Evolutionary conservation across 1,284 basidiomycete species (phyloP), one percentile per base, ranked within the genome.

Genomic region (Singerocomus rubriflavus): DNA sequence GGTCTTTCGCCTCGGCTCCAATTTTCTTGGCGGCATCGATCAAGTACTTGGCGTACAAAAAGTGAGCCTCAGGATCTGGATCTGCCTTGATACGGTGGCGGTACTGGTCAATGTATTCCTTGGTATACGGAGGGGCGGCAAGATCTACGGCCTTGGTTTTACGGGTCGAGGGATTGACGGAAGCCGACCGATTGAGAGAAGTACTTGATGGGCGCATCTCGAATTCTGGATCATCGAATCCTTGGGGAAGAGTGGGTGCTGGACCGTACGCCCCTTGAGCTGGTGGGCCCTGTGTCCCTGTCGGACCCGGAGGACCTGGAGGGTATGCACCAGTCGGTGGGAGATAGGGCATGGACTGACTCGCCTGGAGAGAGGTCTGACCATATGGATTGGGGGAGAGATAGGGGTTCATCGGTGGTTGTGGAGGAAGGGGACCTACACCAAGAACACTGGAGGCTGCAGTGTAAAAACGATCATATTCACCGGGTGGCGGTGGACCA

Each of bases 11-110:
- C 36, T 80, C 77, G 7, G 74, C 70, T 0, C 92, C 87, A 48
- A 96, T 84, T 70, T 93, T 90, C 72, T 93, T 93, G 16, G 97
- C 97, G n/a, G 97, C 97, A 66, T 99, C 97, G 68, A 99, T 96
- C 52, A 99, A 84, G 68, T 99, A 99, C 71, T 96, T 96, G 12
- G 94, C 93, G 65, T 95, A 99, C 17, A 89, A 78, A 70, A 98
- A 99, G 68, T 99, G 97, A n/a, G 95, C 91, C 70, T 99, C 97
- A 0, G 96, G 94, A 65, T 99, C 97, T 0, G 96, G 94, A 69
- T 99, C 97, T 41, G 84, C 88, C 73, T 98, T 99, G 76, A 99
- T 98, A 45, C 97, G 85, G 53, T 90, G 87, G 17, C 97, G 88
- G 70, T 99, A 99, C 65, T 97, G 89, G 66, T 98, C 94, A 57